A percentile compares a stretch with the other conserved stretches of the same genome.
phyloP scores from a whole-genome alignment of 2,329 filamentous ascomycete genomes.

The Aspergillus pseudotamarii region DNA sequence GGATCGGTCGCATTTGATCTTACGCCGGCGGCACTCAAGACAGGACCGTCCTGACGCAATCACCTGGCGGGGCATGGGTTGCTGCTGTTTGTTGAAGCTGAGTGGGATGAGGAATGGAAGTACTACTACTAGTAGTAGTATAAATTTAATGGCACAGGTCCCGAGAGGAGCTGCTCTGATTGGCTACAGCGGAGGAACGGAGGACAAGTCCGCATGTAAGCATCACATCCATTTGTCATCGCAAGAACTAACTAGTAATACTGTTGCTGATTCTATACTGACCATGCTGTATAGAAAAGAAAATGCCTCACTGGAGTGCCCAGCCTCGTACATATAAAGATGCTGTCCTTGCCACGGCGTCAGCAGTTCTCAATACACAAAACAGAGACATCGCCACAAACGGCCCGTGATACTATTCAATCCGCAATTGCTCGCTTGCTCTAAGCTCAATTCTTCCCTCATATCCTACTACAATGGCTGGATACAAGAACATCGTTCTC shows the following conservation, averaged over 20 bases:
- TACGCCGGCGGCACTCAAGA: conserved; percentile 28
- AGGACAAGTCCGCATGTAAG: conserved; percentile 9
- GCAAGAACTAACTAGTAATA: neutral
- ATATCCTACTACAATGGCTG: conserved; percentile 8
- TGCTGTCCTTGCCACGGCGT: neutral
- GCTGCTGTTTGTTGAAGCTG: neutral
- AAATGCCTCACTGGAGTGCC: neutral
- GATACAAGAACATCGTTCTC: conserved; percentile 18
- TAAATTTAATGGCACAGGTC: neutral
- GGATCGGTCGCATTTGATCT: conserved; percentile 28
- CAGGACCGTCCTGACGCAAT: conserved; percentile 21
- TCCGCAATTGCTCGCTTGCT: neutral
- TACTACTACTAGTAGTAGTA: neutral
- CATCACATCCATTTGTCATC: neutral
- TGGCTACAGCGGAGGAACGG: conserved; percentile 15
- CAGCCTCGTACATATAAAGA: conserved; percentile 1
- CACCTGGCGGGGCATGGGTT: conserved; percentile 11
- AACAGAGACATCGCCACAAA: neutral
- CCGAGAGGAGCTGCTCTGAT: conserved; percentile 3
- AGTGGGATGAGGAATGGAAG: neutral
- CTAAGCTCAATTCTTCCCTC: neutral
- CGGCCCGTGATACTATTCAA: neutral
- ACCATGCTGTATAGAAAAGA: neutral
- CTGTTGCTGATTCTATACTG: neutral
- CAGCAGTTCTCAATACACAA: neutral